Percentiles rank a stretch among this genome's conserved stretches.
These are phyloP conservation scores for Salpingoeca rosetta DNA, from an alignment of 78 protist genomes.

Conservation along the genomic window DNA sequence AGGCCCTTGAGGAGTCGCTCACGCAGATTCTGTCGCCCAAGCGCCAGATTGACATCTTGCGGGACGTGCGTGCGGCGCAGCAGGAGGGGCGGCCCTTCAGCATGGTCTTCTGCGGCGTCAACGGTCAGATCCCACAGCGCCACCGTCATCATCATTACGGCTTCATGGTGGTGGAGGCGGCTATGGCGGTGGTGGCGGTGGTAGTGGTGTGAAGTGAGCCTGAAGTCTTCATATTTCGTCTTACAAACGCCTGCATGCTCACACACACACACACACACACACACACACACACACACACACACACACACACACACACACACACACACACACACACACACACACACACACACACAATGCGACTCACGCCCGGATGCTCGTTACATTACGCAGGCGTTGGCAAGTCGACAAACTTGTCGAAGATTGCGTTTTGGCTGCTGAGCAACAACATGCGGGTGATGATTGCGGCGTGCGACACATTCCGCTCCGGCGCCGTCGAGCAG, in stretches of 20 bases:
- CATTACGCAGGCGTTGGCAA: constrained; percentile 83
- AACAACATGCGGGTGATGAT: constrained; percentile 67
- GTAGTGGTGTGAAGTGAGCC: too few relatives aligned
- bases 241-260: too few relatives aligned
- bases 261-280: too few relatives aligned
- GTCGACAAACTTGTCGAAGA: constrained; percentile 87
- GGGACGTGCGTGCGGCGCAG: constrained; percentile 36
- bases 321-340: too few relatives aligned
- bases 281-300: too few relatives aligned
- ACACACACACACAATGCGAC: too few relatives aligned
- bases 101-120: constrained; percentile 79
- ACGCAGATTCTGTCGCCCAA: constrained; percentile 89
- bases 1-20: constrained; percentile 61
- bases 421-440: constrained; percentile 61
- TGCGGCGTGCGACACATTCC: constrained; percentile 99
- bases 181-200: too few relatives aligned
- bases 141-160: too few relatives aligned
- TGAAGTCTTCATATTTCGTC: too few relatives aligned
- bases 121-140: constrained; percentile 33
- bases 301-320: too few relatives aligned
- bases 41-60: constrained; percentile 59
- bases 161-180: too few relatives aligned
- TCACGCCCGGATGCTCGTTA: too few relatives aligned
- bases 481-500: constrained; percentile 98
- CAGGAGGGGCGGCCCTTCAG: constrained; percentile 50